phyloP scores from a whole-genome alignment of 495 filamentous ascomycete genomes.

The Mytilinidion resinicola region DNA sequence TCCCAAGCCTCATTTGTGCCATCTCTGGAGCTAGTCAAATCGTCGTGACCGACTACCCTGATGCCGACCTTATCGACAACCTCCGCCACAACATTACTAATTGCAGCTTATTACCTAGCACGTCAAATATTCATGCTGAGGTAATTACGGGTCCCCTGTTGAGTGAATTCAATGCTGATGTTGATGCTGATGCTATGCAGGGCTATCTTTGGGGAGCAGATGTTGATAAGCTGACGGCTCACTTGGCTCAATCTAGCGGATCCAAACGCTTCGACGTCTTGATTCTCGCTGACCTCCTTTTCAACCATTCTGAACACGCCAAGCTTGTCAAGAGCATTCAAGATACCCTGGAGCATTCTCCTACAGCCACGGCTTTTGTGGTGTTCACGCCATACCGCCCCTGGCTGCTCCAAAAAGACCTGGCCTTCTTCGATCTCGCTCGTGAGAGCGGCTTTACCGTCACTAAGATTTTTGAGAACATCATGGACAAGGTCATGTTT shows the following conservation, averaged over 20 bases:
- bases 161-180: not conserved
- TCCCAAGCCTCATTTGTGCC: constrained; percentile 73
- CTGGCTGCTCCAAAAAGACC: constrained; percentile 76
- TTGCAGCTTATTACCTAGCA: constrained; percentile 32
- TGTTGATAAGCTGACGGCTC: constrained; percentile 37
- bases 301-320: constrained; percentile 77
- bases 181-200: constrained; percentile 40
- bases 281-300: constrained; percentile 81
- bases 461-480: constrained; percentile 70
- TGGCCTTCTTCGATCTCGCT: constrained; percentile 76
- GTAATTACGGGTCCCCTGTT: constrained; percentile 1
- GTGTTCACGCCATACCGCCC: constrained; percentile 93
- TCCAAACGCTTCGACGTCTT: constrained; percentile 62
- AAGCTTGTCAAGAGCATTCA: constrained; percentile 67
- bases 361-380: constrained; percentile 63
- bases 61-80: constrained; percentile 69
- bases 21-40: constrained; percentile 59
- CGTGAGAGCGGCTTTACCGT: constrained; percentile 62
- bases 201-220: constrained; percentile 75
- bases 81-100: constrained; percentile 63
- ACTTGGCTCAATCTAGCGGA: constrained; percentile 17
- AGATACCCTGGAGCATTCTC: constrained; percentile 49
- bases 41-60: constrained; percentile 86
- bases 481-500: constrained; percentile 80
- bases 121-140: constrained; percentile 24